Percentiles rank a stretch among this genome's conserved stretches.
Conservation (phyloP, 2,329 filamentous ascomycete species). For the Neonectria coccinea region DNA sequence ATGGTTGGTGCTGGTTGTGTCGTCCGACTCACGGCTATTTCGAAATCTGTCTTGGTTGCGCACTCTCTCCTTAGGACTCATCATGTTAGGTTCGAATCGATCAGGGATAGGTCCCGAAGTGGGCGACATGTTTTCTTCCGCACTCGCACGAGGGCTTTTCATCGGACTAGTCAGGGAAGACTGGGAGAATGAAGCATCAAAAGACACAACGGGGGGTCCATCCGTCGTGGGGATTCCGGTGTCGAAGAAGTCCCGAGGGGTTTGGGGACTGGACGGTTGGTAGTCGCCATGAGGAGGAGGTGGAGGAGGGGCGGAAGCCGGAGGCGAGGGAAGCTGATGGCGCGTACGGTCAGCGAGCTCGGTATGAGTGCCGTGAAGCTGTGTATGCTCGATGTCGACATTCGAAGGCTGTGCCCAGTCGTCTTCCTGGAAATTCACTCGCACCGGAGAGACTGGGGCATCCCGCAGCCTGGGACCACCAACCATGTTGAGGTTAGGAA, state of each 20-base stretch:
- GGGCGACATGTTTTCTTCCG: conserved; percentile 35
- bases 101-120: conserved; percentile 39
- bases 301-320: conserved; percentile 53
- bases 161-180: conserved; percentile 18
- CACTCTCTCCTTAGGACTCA: conserved; percentile 48
- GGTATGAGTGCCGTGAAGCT: conserved; percentile 43
- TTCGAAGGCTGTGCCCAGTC: conserved; percentile 66
- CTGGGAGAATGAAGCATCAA: conserved; percentile 31
- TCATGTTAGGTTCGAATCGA: conserved; percentile 48
- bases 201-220: conserved; percentile 6
- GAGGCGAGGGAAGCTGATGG: conserved; percentile 35
- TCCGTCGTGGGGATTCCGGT: conserved; percentile 19
- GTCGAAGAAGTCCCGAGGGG: conserved; percentile 30
- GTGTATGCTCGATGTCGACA: conserved; percentile 61
- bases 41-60: conserved; percentile 55
- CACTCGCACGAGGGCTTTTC: conserved; percentile 30
- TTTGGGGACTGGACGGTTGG: conserved; percentile 26
- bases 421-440: conserved; percentile 65
- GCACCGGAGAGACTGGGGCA: conserved; percentile 67
- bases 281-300: conserved; percentile 37
- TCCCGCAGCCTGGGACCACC: conserved; percentile 62
- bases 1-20: conserved; percentile 61
- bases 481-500: conserved; percentile 41
- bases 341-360: conserved; percentile 43
- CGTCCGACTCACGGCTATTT: conserved; percentile 66